Evolutionary conservation across 2,329 filamentous ascomycete genomes (phyloP).

Genomic region (Aspergillus bombycis): DNA sequence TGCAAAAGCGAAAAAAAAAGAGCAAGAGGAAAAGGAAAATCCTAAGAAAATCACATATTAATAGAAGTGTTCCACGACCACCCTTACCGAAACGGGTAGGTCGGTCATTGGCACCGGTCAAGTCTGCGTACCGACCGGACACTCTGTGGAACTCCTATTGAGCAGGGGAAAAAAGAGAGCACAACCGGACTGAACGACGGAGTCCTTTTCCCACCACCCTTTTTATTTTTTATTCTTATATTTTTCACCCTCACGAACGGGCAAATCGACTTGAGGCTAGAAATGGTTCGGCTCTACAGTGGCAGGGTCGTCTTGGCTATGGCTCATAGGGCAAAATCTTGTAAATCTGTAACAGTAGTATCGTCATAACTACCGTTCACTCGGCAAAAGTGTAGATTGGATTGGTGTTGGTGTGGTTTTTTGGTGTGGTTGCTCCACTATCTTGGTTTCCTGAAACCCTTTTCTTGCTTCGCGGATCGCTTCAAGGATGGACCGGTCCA

Average conservation of each 20-base stretch:
- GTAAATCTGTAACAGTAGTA: constrained; percentile 9
- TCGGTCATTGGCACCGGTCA: constrained; percentile 6
- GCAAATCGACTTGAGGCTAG: not conserved
- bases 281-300: constrained; percentile 5
- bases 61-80: constrained; percentile 10
- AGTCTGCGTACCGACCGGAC: constrained; percentile 3
- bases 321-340: constrained; percentile 4
- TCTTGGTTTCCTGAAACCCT: constrained; percentile 11
- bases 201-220: not conserved
- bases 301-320: constrained; percentile 2
- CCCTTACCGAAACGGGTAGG: not conserved
- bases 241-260: not conserved
- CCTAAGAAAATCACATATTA: constrained; percentile 10
- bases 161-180: not conserved
- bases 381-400: constrained; percentile 13
- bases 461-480: constrained; percentile 3
- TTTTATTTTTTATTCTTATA: not conserved
- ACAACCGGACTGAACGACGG: not conserved
- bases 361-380: constrained; percentile 11
- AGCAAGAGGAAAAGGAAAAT: constrained; percentile 12
- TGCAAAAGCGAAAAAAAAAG: constrained; percentile 9
- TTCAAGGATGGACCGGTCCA: constrained; percentile 12
- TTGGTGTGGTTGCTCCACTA: constrained; percentile 15
- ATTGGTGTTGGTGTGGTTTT: constrained; percentile 8
- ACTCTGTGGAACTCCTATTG: constrained; percentile 1